phyloP scores from a whole-genome alignment of 1,139 yeast species.

The Zygosaccharomyces pseudobailii region DNA sequence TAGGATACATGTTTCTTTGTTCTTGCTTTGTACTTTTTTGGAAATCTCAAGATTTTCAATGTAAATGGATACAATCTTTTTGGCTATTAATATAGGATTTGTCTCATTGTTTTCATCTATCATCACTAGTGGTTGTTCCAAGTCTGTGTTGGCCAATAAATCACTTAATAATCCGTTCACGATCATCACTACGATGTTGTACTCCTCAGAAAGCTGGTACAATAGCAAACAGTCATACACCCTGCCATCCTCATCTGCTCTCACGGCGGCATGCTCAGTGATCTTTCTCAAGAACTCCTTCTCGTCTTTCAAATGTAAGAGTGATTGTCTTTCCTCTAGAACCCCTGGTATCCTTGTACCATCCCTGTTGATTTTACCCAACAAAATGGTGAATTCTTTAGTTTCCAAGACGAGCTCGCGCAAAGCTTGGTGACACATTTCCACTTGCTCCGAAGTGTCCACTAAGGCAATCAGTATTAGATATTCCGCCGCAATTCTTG shows the following conservation, averaged over 20 bases:
- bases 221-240: conserved; percentile 78
- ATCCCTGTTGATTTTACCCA: conserved; percentile 74
- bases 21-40: conserved; percentile 44
- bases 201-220: conserved; percentile 85
- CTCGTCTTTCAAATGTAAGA: conserved; percentile 56
- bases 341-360: conserved; percentile 82
- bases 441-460: conserved; percentile 44
- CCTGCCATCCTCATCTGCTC: conserved; percentile 91
- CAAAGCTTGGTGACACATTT: conserved; percentile 71
- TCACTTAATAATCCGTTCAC: conserved; percentile 80
- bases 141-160: conserved; percentile 65
- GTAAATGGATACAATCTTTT: conserved; percentile 51
- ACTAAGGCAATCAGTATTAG: conserved; percentile 64
- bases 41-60: conserved; percentile 43
- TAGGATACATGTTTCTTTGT: conserved; percentile 58
- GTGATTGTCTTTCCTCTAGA: conserved; percentile 70
- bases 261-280: conserved; percentile 77
- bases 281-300: conserved; percentile 58
- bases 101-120: conserved; percentile 37
- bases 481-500: conserved; percentile 87
- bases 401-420: conserved; percentile 83
- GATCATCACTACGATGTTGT: conserved; percentile 73
- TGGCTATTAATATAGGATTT: conserved; percentile 49
- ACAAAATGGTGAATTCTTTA: conserved; percentile 70
- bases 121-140: conserved; percentile 52